Percentiles rank a stretch among this genome's conserved stretches.
Conservation (phyloP, 2,329 filamentous ascomycete genomes). For the Ophiostoma piceae region DNA sequence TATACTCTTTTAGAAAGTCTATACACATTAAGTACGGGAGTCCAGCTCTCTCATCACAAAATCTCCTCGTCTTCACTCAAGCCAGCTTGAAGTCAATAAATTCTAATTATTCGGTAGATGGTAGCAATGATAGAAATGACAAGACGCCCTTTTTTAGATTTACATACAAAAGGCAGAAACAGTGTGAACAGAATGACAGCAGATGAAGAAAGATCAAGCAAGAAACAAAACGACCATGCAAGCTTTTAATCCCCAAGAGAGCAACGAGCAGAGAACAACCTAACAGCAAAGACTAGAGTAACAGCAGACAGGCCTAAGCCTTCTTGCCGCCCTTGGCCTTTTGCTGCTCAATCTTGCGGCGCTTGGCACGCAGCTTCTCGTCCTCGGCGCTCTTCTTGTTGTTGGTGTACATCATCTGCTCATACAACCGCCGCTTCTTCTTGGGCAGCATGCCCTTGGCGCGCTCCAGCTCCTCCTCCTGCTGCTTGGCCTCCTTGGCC, state of each 20-base stretch:
- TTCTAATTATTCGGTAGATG: conserved; percentile 2
- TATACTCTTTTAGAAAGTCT: too few species aligned
- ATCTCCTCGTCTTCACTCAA: neutral
- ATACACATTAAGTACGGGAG: too few species aligned
- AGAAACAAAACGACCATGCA: neutral
- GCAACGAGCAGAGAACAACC: conserved; percentile 3
- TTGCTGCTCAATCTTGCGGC: conserved; percentile 78
- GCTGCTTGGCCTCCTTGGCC: conserved; percentile 64
- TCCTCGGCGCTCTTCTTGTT: conserved; percentile 89
- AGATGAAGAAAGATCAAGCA: neutral
- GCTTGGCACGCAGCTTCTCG: conserved; percentile 79
- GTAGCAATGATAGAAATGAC: conserved; percentile 4
- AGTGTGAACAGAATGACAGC: neutral
- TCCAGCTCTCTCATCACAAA: neutral
- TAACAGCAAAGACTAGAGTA: conserved; percentile 13
- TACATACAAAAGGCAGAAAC: conserved; percentile 6
- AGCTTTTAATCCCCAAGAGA: conserved; percentile 9
- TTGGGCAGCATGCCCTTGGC: conserved; percentile 98
- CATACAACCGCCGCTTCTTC: conserved; percentile 94
- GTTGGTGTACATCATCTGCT: conserved; percentile 96
- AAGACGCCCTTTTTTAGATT: conserved; percentile 18
- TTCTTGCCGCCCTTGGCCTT: conserved; percentile 39
- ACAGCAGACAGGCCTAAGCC: conserved; percentile 24
- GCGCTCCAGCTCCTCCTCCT: conserved; percentile 83
- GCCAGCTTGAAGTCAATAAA: neutral